A percentile compares a stretch with the other conserved stretches of the same genome.
Conservation (phyloP, 208 protist species). For the Blechomonas ayalai region DNA sequence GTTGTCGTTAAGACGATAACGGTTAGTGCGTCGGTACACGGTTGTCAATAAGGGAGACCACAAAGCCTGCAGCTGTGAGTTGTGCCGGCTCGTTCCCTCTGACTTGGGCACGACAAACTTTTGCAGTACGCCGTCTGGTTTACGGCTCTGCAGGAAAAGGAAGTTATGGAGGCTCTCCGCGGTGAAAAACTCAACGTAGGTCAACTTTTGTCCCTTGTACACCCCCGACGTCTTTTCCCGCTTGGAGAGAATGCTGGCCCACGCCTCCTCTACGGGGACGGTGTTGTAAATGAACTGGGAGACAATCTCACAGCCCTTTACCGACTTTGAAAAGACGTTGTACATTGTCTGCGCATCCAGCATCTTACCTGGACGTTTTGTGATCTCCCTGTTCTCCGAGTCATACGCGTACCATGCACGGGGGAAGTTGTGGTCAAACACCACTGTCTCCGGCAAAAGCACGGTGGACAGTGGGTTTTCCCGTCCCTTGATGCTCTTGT, state of each 20-base stretch:
- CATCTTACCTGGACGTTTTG: conserved; percentile 75
- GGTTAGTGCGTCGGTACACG: conserved; percentile 82
- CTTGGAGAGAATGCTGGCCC: conserved; percentile 15
- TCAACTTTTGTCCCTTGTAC: conserved; percentile 38
- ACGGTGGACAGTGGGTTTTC: conserved; percentile 55
- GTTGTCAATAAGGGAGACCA: conserved; percentile 85
- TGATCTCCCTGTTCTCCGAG: conserved; percentile 64
- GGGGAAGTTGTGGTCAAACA: conserved; percentile 93
- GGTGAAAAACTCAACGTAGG: conserved; percentile 85
- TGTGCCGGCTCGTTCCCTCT: conserved; percentile 49
- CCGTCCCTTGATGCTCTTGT: conserved; percentile 77
- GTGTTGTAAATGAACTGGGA: conserved; percentile 82
- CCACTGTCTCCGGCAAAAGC: conserved; percentile 80
- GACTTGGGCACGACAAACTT: conserved; percentile 86
- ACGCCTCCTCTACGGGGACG: conserved; percentile 34
- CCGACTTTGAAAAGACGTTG: conserved; percentile 36
- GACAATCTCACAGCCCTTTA: conserved; percentile 54
- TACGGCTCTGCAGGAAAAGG: conserved; percentile 65
- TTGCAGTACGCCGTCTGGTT: conserved; percentile 88
- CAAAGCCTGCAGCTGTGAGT: conserved; percentile 77
- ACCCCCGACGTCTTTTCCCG: conserved; percentile 5
- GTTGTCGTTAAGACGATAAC: conserved; percentile 51
- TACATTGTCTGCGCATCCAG: conserved; percentile 84
- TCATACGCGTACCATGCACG: conserved; percentile 89
- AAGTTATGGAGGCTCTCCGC: conserved; percentile 65